Base-by-base conservation (phyloP, 2,329 filamentous ascomycete species). In the Rhexocercosporidium sp. region DNA sequence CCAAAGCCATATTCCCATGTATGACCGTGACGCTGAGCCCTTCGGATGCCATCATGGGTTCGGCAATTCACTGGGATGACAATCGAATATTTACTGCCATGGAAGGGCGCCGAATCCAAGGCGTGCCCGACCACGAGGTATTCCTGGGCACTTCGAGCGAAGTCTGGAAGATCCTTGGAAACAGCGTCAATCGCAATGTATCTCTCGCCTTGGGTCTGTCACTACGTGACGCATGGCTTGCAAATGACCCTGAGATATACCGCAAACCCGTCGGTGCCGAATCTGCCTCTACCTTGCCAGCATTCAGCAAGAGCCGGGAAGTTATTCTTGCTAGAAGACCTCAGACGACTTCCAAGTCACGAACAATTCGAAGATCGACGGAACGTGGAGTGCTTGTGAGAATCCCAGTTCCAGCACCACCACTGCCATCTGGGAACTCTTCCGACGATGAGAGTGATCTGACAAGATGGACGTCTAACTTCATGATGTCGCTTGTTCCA, bases 121-220 rank as follows among this genome's bases (percentile, higher is more conserved):
- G 91, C 0, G 88, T 91, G 47, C 87, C 83, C 0, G 91, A 95
- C 64, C 70, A 88, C 6, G 92, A 95, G 66, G 84, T 94, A 0
- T 76, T 96, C 0, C 77, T 94, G 0, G 92, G 92, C 0, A 73
- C 63, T 0, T 76, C 83, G 0, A 11, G 44, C 0, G 80, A 88
- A 1, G 89, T 92, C 74, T 89, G 86, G 80, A 85, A 83, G 64
- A 86, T 92, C 22, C 82, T 94, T 0, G 93, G 93, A 0, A 96
- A 96, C 76, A 92, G 89, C 31, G 92, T 96, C 0, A 87, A 92
- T 2, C 81, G 92, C 9, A 85, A 87, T 27, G 85, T 92, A 0
- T 86, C 91, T 0, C 77, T 93, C 20, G 87, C 88, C 0, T 76
- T 94, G 1, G 92, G 92, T 0, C 74, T 92, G 4, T 81, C 83